Base-by-base conservation (phyloP, 805 yeast genomes). In the Nakazawaea populi region DNA sequence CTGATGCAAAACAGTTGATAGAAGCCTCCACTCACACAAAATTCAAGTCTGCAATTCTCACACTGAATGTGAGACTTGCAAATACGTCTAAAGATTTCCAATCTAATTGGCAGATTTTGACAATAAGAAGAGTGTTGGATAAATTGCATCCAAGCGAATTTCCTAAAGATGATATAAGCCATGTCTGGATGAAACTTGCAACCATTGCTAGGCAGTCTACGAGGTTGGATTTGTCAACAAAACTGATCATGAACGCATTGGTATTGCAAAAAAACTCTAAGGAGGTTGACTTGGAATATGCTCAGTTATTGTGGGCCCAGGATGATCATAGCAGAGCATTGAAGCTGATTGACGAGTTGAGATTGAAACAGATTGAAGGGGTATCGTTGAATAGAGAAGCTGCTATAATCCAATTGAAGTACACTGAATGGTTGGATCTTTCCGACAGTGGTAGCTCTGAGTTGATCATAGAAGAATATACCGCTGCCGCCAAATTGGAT, bases 271-370 rank as follows among this genome's bases (percentile, higher is more conserved):
- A 11, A 11, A 39, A 49, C 14, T 72, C 70, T 9, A 67, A 71
- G 6, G 70, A 71, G 28, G 83, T 87, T 6, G 85, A 83, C 52
- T 66, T 86, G 39, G 96, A 90, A 62, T 85, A 86, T 64, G 85
- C 97, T 0, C 83, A 87, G 52, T 73, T 94, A 7, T 66, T 89
- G 39, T 92, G 98, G 97, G 85, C 82, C 4, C 89, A 87, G 61
- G 96, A 96, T 1, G 95, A 89, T 55, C 88, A 81, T 53, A 78
- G 90, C 28, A 85, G 89, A 57, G 98, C 98, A 0, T 74, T 92
- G 42, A 82, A 85, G 47, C 66, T 41, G 24, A 45, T 51, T 34
- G 43, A 42, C 9, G 46, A 43, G 30, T 37, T 46, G 27, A 37
- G 48, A 27, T 34, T 37, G 28, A 34, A 28, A 18, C 24, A 44